Evolutionary conservation across 2,329 filamentous ascomycete species (phyloP), one percentile per base, ranked within the genome.

Genomic region (Colletotrichum navitas): DNA sequence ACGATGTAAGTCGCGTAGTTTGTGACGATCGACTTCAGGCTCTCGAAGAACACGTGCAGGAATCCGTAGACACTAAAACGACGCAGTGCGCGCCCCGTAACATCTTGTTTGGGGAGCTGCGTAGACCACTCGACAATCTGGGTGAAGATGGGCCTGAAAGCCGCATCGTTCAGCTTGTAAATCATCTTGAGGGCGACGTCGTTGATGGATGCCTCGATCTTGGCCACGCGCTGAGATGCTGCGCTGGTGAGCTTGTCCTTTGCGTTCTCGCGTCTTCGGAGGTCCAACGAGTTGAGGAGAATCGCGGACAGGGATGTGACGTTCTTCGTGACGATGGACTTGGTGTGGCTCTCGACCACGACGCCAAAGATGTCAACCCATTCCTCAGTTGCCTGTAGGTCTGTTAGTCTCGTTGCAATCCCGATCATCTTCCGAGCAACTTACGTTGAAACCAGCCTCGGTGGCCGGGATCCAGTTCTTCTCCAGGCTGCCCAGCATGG

Each of bases 121-220:
- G 85, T 86, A 0, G 92, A 88, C 93, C 95, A 98, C 68, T 97
- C 94, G 56, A 97, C 86, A n/a, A 98, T 84, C 74, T 92, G 90
- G 21, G 91, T 88, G 84, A 98, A 99, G 74, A 99, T 90, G 0
- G 96, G 97, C 16, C 95, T 89, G 89, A 99, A 99, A 0, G 93
- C 90, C 0, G 93, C 91, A 79, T 99, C 96, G 82, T 98, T 98
- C 73, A 99, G 89, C 85, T 98, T 98, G 85, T 97, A 94, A 65
- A 97, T 93, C 91, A 98, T 96, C 81, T 94, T 93, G 71, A 99
- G 88, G 0, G 91, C 89, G 16, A 92, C 90, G 12, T 92, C 88
- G 78, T 94, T 92, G 75, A 93, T 78, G 14, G 85, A 84, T 2
- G 84, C 83, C 78, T 97, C 94, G 16, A 74, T 84, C 52, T 86